Percentiles rank a stretch among this genome's conserved stretches.
phyloP scores from a whole-genome alignment of 208 protist species.

The Zelonia costaricensis region DNA sequence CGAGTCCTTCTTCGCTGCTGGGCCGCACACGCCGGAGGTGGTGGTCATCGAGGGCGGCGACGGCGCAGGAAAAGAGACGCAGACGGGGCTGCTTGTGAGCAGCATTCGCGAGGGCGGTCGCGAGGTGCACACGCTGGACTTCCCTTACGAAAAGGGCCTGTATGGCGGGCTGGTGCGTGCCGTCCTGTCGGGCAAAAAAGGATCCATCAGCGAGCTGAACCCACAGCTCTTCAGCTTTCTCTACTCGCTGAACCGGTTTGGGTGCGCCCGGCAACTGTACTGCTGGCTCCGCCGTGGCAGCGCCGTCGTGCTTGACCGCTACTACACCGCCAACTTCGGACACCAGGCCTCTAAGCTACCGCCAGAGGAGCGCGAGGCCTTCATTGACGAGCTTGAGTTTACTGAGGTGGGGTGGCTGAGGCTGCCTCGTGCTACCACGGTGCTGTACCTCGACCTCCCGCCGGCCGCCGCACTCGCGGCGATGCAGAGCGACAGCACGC shows the following conservation, averaged over 20 bases:
- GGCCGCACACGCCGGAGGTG: conserved; percentile 22
- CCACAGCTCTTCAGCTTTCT: conserved; percentile 89
- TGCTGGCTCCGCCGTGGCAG: conserved; percentile 66
- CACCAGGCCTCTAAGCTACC: conserved; percentile 90
- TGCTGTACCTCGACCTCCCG: conserved; percentile 88
- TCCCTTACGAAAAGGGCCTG: conserved; percentile 74
- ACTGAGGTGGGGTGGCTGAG: conserved; percentile 81
- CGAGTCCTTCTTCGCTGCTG: conserved; percentile 34
- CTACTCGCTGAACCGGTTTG: conserved; percentile 88
- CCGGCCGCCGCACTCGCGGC: conserved; percentile 66
- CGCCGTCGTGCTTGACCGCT: conserved; percentile 85
- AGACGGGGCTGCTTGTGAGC: conserved; percentile 60
- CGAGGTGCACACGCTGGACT: conserved; percentile 75
- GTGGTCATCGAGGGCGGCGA: conserved; percentile 92
- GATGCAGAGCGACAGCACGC: conserved; percentile 71
- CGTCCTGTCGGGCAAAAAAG: conserved; percentile 85
- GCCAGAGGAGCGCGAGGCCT: conserved; percentile 46
- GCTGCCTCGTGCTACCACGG: conserved; percentile 64
- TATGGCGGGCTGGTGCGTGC: conserved; percentile 82
- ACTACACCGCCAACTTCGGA: conserved; percentile 91
- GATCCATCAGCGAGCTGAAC: conserved; percentile 70
- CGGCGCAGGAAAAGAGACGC: conserved; percentile 92
- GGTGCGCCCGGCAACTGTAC: conserved; percentile 56
- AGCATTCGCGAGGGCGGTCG: conserved; percentile 4
- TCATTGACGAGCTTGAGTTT: conserved; percentile 65